Conservation (phyloP, 805 yeast species). For the Zygosaccharomyces rouxii region DNA sequence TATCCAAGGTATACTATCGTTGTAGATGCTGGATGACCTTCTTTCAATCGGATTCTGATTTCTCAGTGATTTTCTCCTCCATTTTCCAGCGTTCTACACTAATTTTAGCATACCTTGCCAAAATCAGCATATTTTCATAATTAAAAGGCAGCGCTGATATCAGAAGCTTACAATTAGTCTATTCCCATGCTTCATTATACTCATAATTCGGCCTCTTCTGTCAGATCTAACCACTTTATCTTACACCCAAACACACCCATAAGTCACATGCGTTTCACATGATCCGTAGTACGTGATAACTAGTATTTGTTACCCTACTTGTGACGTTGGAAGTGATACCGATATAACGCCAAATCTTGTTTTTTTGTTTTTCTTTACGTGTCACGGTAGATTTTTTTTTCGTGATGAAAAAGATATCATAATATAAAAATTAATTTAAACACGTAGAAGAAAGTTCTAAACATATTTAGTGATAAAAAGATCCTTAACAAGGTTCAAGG, state of each 20-base stretch:
- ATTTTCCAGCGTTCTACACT: too few species aligned
- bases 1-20: too few species aligned
- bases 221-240: too few species aligned
- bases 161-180: too few species aligned
- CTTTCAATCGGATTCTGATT: too few species aligned
- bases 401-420: conserved; percentile 3
- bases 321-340: neutral
- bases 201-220: too few species aligned
- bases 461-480: neutral
- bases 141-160: too few species aligned
- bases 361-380: conserved; percentile 4
- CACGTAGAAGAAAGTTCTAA: neutral
- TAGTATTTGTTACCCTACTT: neutral
- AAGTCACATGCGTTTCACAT: neutral
- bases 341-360: neutral
- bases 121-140: too few species aligned
- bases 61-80: too few species aligned
- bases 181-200: too few species aligned
- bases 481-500: neutral
- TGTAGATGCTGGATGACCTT: too few species aligned
- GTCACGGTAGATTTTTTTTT: conserved; percentile 1
- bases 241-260: neutral
- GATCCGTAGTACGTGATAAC: neutral
- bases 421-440: neutral
- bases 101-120: too few species aligned